Base-by-base conservation (phyloP, 805 yeast species). In the Metschnikowia continentalis region DNA sequence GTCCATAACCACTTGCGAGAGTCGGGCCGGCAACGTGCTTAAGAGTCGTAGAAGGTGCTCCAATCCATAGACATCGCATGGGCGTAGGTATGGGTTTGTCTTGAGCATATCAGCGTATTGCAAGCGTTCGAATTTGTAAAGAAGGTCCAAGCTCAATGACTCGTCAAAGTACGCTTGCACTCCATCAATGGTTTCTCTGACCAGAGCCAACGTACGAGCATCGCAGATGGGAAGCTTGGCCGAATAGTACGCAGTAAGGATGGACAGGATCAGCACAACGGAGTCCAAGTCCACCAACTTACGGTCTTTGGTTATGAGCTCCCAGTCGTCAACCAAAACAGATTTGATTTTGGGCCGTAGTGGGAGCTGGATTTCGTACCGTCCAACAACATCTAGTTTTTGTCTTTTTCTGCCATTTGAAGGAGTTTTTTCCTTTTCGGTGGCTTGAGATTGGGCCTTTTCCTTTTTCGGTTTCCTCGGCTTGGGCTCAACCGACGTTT, bases 311-410 rank as follows among this genome's bases (percentile, higher is more conserved):
- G 98, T 90, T 33, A 92, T 78, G 57, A 75, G 76, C 66, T 92
- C 97, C 99, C 98, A 92, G 71, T 92, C 98, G 65, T 89, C 90
- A 0, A 91, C 96, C 36, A 92, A 70, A 3, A 83, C 60, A 5
- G 85, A 71, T 65, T 90, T 91, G 51, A 92, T 71, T 32, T 75
- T 69, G 46, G 83, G 82, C 1, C 92, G 88, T 6, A 91, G 79
- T 13, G 71, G 69, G 14, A 89, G 59, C 42, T 71, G 65, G 17
- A 89, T 75, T 58, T 86, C 86, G 43, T 54, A 56, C 5, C 41
- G 73, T 64, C 46, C 71, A 65, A 50, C 66, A 62, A 51, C 55
- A 49, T 43, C 59, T 13, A 36, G 39, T 44, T 47, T 55, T 15
- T 35, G 51, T 30, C 44, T 48, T 32, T 56, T 57, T 15, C 54